Evolutionary conservation across 1,284 basidiomycete species (phyloP), one percentile per base, ranked within the genome.

Genomic region (Pseudozyma sp.): DNA sequence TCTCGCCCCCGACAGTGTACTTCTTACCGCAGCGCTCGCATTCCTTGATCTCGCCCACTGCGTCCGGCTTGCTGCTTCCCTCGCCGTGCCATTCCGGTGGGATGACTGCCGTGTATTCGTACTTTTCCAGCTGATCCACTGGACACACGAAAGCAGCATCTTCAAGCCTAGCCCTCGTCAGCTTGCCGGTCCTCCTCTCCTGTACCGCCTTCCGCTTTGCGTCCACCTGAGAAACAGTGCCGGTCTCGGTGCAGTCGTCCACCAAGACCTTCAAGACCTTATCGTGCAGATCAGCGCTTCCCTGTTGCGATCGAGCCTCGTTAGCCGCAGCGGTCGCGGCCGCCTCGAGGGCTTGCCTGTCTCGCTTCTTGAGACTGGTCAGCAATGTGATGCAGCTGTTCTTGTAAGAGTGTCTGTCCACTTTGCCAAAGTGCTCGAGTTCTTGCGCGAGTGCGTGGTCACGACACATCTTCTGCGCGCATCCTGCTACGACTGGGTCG

Each of bases 1-100:
- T 54, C 24, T 75, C 74, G 33, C 65, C 67, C 10, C 71, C 73
- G 0, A 83, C 81, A 3, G 55, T 66, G 46, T 79, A 83, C 13
- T 60, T 49, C 14, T 60, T 71, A 37, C 65, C 69, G 63, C 81
- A 83, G 4, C 81, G 71, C 24, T 74, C 66, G 54, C 81, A 83
- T 5, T 63, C 69, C 31, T 77, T 73, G 13, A 67, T 50, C 52
- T 80, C 72, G 24, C 81, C 81, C 1, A 49, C 48, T 7, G 63
- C 72, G 39, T 80, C 67, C 24, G 68, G 68, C 42, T 65, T 57
- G 37, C 52, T 64, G 8, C 65, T 51, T 3, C 81, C 81, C 11
- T 65, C 47, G 8, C 54, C 75, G 40, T 77, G 53, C 53, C 66
- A 78, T 8, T 68, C 71, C 5, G 57, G 44, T 14, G 76, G 78